Evolutionary conservation across 352 stramenopile genomes (phyloP).

Genomic region (Phytopythium delawarense): DNA sequence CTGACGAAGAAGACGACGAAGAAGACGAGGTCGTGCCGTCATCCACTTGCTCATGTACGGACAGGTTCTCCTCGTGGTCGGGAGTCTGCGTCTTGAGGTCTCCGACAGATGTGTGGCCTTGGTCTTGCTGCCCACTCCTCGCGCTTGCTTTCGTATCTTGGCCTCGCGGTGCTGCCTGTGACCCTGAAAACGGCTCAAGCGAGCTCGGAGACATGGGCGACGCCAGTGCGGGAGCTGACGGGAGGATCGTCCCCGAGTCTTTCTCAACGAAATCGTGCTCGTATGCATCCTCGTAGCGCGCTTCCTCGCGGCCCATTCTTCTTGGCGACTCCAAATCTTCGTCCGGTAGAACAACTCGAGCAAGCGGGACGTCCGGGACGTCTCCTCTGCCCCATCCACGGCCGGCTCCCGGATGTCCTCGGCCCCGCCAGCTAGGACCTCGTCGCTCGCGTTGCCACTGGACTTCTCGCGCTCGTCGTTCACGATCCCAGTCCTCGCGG

Average conservation of each 20-base stretch:
- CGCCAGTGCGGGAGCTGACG: slow-evolving; percentile 37
- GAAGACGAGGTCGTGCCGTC: slow-evolving; percentile 3
- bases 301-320: slow-evolving; percentile 13
- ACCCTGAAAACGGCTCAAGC: not conserved
- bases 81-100: not conserved
- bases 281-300: slow-evolving; percentile 21
- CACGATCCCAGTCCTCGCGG: slow-evolving; percentile 3
- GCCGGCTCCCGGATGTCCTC: slow-evolving; percentile 9
- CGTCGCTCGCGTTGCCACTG: slow-evolving; percentile 8
- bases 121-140: not conserved
- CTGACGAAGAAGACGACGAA: not conserved
- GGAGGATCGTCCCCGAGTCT: not conserved
- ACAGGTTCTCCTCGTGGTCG: not conserved
- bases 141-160: not conserved
- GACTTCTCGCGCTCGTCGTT: slow-evolving; percentile 7
- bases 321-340: not conserved
- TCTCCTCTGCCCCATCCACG: slow-evolving; percentile 16
- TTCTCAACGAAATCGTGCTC: not conserved
- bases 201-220: not conserved
- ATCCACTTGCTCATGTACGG: slow-evolving; percentile 2
- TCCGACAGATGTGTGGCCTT: not conserved
- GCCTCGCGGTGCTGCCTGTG: not conserved
- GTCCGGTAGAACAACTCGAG: slow-evolving; percentile 1
- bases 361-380: slow-evolving; percentile 8
- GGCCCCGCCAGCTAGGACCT: slow-evolving; percentile 9